These are phyloP conservation scores for Peniophora sp. DNA, from an alignment of 1,284 basidiomycete genomes.

Conservation along the genomic window DNA sequence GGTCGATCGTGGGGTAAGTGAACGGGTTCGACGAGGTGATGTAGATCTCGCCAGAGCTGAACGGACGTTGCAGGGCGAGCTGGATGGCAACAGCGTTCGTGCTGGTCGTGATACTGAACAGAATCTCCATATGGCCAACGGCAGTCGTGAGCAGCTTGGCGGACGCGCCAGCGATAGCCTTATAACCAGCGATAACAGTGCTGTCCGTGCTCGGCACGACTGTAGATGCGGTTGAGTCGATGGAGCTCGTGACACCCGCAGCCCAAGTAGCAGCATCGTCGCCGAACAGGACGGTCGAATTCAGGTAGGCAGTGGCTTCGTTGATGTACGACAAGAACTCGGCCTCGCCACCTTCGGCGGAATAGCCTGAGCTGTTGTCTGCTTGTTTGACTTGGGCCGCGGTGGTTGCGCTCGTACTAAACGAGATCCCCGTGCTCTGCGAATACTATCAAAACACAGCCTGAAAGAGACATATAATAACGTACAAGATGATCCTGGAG, in stretches of 20 bases:
- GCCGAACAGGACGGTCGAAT: conserved; percentile 43
- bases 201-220: conserved; percentile 39
- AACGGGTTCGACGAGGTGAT: conserved; percentile 49
- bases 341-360: conserved; percentile 18
- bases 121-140: conserved; percentile 55
- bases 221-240: conserved; percentile 26
- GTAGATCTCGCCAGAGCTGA: conserved; percentile 33
- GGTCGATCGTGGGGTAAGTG: conserved; percentile 51
- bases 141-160: conserved; percentile 33
- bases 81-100: conserved; percentile 44
- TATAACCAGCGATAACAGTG: conserved; percentile 54
- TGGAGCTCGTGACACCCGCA: conserved; percentile 24
- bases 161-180: conserved; percentile 48
- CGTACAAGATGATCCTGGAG: conserved; percentile 63
- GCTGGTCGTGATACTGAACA: conserved; percentile 46
- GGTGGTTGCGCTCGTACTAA: conserved; percentile 37
- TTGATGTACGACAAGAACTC: conserved; percentile 59
- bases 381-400: conserved; percentile 29
- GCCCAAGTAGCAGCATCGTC: conserved; percentile 21
- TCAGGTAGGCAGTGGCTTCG: conserved; percentile 59
- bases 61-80: conserved; percentile 60
- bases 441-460: conserved; percentile 5
- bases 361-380: not conserved
- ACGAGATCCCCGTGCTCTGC: conserved; percentile 41
- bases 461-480: conserved; percentile 3